These are phyloP conservation scores for Backusella circina DNA, from an alignment of 192 early-diverging fungal genomes.

Conservation along the genomic window DNA sequence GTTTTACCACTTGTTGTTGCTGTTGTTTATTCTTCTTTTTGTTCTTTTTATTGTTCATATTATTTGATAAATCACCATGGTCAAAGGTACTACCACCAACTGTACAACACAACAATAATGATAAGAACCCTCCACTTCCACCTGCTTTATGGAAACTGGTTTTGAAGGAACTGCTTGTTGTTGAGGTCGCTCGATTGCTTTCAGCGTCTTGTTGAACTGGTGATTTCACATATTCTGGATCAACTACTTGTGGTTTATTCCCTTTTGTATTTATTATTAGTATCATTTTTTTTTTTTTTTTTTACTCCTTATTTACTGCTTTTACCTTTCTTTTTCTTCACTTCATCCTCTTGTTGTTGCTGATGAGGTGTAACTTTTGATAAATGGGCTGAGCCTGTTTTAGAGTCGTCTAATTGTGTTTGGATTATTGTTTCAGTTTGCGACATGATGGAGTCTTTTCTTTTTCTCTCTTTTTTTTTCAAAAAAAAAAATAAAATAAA, in stretches of 20 bases:
- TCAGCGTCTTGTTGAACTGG: not conserved
- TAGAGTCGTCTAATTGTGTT: not conserved
- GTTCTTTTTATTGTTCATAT: not conserved
- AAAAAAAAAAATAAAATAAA: too few relatives aligned
- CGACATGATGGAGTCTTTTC: not conserved
- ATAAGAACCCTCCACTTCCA: constrained; percentile 4
- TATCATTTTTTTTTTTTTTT: not conserved
- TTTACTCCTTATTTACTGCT: not conserved
- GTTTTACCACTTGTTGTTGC: not conserved
- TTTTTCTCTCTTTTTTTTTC: not conserved
- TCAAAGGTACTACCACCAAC: not conserved
- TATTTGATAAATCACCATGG: not conserved
- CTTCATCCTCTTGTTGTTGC: not conserved
- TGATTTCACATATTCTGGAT: constrained; percentile 5
- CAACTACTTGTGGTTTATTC: not conserved
- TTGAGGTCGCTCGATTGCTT: not conserved
- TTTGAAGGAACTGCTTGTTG: not conserved
- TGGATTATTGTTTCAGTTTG: not conserved
- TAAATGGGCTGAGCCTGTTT: not conserved
- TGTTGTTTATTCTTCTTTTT: not conserved
- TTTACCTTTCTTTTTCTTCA: not conserved
- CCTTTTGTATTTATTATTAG: too few relatives aligned
- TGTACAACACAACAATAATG: constrained; percentile 13
- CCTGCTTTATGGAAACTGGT: not conserved
- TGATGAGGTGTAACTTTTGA: not conserved